Percentiles rank a stretch among this genome's conserved stretches.
These are phyloP conservation scores for Entomortierella beljakovae DNA, from an alignment of 192 early-diverging fungal species.

Conservation along the genomic window DNA sequence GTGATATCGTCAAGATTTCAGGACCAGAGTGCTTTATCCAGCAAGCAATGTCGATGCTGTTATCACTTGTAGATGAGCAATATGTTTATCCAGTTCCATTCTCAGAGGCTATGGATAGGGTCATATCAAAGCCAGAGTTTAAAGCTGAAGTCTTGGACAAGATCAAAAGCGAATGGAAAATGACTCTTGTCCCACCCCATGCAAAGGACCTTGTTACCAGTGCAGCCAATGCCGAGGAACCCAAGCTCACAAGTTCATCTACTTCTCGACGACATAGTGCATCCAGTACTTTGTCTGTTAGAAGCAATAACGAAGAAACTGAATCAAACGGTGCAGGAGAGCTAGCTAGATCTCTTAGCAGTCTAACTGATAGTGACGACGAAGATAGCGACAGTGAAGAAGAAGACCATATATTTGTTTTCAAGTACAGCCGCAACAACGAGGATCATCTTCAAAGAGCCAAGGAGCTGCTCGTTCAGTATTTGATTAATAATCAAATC, in stretches of 20 bases:
- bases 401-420: slow-evolving; percentile 40
- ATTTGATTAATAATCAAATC: slow-evolving; percentile 44
- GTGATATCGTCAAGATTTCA: slow-evolving; percentile 62
- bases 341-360: slow-evolving; percentile 41
- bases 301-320: not conserved
- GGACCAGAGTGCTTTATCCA: slow-evolving; percentile 69
- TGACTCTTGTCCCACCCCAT: slow-evolving; percentile 38
- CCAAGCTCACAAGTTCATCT: not conserved
- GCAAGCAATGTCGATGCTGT: slow-evolving; percentile 59
- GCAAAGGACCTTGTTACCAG: slow-evolving; percentile 5
- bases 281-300: not conserved
- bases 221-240: not conserved
- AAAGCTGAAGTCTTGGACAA: slow-evolving; percentile 31
- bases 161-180: slow-evolving; percentile 54
- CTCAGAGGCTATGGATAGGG: slow-evolving; percentile 47
- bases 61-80: slow-evolving; percentile 52
- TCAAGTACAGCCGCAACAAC: slow-evolving; percentile 56
- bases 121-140: slow-evolving; percentile 50
- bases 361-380: slow-evolving; percentile 38
- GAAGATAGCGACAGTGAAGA: slow-evolving; percentile 42
- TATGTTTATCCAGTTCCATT: slow-evolving; percentile 49
- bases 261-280: not conserved
- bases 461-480: slow-evolving; percentile 47
- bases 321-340: slow-evolving; percentile 1
- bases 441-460: slow-evolving; percentile 49